Evolutionary conservation across 225 moss, liverwort and hornwort genomes (phyloP), one percentile per base, ranked within the genome.

Genomic region (Pleurozium schreberi): DNA sequence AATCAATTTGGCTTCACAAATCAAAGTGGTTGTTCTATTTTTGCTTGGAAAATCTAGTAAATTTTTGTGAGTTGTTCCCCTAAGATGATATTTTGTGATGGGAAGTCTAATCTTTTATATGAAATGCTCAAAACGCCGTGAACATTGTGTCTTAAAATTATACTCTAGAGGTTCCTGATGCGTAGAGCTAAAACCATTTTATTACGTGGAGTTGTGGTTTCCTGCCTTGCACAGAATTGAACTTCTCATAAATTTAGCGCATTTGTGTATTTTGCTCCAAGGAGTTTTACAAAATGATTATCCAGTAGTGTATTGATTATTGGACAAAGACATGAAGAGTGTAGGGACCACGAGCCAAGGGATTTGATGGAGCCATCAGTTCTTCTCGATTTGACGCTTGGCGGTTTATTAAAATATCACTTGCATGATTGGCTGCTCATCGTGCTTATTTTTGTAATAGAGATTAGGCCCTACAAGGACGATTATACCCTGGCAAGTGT

Each of bases 391-490:
- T 85, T 90, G 61, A 91, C 80, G 80, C 86, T 91, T 28, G 84
- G 86, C 42, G 89, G 77, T 47, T 87, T 95, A 89, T 91, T 93
- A 26, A 91, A 88, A 57, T 91, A 93, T 68, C 95, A 95, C 88
- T 75, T 95, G 64, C 87, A 84, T 27, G 95, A 95, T 78, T 95
- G 95, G 95, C 73, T 94, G 66, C 91, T 93, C 58, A 91, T 95
- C 43, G 91, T 95, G 69, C 21, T 95, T 36, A n/a, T n/a, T n/a
- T n/a, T n/a, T n/a, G n/a, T n/a, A n/a, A n/a, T n/a, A n/a, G n/a
- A n/a, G n/a, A n/a, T n/a, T n/a, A n/a, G n/a, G n/a, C n/a, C n/a
- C n/a, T n/a, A n/a, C n/a, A n/a, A n/a, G n/a, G n/a, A n/a, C n/a
- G n/a, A n/a, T n/a, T n/a, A n/a, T n/a, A n/a, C n/a, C n/a, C n/a